phyloP scores from a whole-genome alignment of 2,329 filamentous ascomycete genomes.

The Aspergillus fijiensis region DNA sequence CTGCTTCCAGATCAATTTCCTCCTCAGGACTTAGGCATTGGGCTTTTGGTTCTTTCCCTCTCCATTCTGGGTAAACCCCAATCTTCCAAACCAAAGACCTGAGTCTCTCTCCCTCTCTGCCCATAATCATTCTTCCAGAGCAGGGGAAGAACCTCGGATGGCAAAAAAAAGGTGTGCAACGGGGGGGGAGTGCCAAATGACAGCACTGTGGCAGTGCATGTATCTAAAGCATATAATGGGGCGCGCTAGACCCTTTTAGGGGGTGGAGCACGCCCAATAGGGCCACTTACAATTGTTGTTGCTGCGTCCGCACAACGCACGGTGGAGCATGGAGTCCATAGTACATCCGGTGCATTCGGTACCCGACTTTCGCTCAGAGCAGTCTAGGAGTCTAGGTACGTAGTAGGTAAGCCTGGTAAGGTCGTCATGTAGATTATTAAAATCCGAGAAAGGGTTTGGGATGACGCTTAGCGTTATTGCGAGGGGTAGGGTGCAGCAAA shows the following conservation, averaged over 20 bases:
- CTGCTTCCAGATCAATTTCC: not conserved
- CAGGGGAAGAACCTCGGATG: constrained; percentile 13
- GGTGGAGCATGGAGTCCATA: constrained; percentile 14
- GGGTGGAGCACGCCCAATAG: constrained; percentile 18
- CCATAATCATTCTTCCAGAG: not conserved
- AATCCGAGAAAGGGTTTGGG: not conserved
- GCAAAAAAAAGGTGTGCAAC: not conserved
- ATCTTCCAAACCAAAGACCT: not conserved
- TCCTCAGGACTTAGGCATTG: no score
- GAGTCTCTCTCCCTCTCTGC: no score
- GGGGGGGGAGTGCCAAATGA: constrained; percentile 21
- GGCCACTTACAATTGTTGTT: constrained; percentile 19
- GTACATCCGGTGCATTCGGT: constrained; percentile 5
- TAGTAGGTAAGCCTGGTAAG: not conserved
- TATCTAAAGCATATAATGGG: constrained; percentile 24
- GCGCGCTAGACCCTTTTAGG: constrained; percentile 20
- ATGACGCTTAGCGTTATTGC: not conserved
- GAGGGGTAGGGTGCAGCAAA: no score
- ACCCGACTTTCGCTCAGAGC: not conserved
- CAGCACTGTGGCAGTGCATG: constrained; percentile 30
- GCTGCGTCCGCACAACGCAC: constrained; percentile 14
- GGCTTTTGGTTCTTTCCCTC: not conserved
- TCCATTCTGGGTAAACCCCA: not conserved
- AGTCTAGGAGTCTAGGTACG: no score
- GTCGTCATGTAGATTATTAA: not conserved